Conservation (phyloP, 192 early-diverging fungal genomes). For the Coemansia sp. region DNA sequence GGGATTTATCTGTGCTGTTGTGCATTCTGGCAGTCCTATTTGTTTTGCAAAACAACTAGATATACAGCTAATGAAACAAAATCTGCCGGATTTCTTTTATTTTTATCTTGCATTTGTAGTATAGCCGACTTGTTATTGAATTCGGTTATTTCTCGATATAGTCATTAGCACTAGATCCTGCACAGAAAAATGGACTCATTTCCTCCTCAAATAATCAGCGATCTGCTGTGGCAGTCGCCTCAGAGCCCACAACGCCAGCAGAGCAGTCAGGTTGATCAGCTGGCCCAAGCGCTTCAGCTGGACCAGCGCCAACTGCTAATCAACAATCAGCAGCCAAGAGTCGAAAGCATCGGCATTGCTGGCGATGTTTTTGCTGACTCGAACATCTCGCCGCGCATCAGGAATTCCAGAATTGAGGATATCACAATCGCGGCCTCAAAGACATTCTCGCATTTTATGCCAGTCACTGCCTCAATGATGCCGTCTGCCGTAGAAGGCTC, state of each 20-base stretch:
- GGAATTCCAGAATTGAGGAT: not conserved
- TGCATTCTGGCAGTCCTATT: too few relatives aligned
- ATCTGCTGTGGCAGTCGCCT: conserved; percentile 35
- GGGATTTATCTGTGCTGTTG: too few relatives aligned
- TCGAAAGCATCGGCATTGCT: not conserved
- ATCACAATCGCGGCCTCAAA: not conserved
- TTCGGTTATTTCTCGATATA: too few relatives aligned
- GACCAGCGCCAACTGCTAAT: not conserved
- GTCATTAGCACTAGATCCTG: not conserved
- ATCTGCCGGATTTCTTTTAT: not conserved
- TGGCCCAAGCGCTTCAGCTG: not conserved
- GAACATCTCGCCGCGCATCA: not conserved
- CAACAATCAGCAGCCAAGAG: not conserved
- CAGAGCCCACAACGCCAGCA: conserved; percentile 4
- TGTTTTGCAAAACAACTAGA: too few relatives aligned
- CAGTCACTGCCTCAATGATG: not conserved
- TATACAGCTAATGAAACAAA: too few relatives aligned
- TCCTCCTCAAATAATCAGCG: conserved; percentile 24
- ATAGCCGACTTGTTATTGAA: too few relatives aligned
- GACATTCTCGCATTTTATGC: not conserved
- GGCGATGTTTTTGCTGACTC: not conserved
- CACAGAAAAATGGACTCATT: conserved; percentile 32
- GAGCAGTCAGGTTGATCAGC: not conserved
- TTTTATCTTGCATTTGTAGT: not conserved
- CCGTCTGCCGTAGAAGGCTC: not conserved